Evolutionary conservation across 2,329 filamentous ascomycete genomes (phyloP).

Genomic region (Fusarium sp.): DNA sequence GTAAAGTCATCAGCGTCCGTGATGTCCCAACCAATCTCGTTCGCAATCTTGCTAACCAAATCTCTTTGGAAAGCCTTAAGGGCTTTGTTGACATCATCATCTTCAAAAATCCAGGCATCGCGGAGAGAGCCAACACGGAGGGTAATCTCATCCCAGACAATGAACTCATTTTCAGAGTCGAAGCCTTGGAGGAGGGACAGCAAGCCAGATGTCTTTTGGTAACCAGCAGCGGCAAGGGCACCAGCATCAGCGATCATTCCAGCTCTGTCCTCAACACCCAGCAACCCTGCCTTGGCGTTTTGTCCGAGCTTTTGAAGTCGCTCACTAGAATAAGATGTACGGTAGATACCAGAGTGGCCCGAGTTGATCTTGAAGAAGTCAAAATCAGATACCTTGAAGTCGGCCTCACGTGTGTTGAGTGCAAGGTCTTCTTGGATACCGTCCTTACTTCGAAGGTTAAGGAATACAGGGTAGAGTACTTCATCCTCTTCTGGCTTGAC

Average conservation of each 20-base stretch:
- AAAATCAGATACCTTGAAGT: constrained; percentile 80
- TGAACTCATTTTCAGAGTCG: constrained; percentile 84
- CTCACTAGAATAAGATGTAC: constrained; percentile 87
- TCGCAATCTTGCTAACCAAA: constrained; percentile 82
- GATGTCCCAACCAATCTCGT: constrained; percentile 91
- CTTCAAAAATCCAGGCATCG: constrained; percentile 84
- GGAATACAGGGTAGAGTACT: constrained; percentile 89
- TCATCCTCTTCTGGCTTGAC: constrained; percentile 93
- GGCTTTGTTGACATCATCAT: constrained; percentile 77
- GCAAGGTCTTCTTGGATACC: constrained; percentile 83
- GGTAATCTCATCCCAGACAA: constrained; percentile 95
- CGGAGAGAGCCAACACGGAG: constrained; percentile 83
- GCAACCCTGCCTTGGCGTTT: constrained; percentile 77
- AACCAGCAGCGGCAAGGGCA: constrained; percentile 88
- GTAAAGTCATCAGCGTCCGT: constrained; percentile 87
- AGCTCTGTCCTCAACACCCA: constrained; percentile 90
- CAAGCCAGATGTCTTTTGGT: constrained; percentile 92
- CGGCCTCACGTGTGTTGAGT: constrained; percentile 71
- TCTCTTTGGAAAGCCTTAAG: constrained; percentile 87
- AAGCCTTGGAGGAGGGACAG: constrained; percentile 89
- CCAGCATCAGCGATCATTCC: constrained; percentile 96
- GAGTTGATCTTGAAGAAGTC: constrained; percentile 98
- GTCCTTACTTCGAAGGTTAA: constrained; percentile 86
- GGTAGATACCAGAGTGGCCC: constrained; percentile 92
- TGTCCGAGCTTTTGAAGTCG: constrained; percentile 88